These are phyloP conservation scores for Jamesozyma lodderae DNA, from an alignment of 805 yeast genomes.

Conservation along the genomic window DNA sequence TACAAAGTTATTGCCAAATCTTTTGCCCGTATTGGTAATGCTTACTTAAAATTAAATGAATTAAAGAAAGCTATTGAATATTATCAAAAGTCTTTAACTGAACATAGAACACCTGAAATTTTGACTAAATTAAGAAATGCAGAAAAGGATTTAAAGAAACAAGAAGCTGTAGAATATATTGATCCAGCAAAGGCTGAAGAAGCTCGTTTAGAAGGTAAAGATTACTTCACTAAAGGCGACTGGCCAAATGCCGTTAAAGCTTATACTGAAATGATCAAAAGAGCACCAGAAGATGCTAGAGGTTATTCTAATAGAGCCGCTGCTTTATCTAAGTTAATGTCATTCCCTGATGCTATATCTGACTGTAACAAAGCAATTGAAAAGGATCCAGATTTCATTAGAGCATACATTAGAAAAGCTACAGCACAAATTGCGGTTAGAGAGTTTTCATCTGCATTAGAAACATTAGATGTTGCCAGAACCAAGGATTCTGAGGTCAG, in stretches of 20 bases:
- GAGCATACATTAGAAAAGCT: constrained; percentile 96
- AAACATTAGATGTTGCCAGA: constrained; percentile 73
- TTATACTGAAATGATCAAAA: constrained; percentile 89
- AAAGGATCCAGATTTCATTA: constrained; percentile 78
- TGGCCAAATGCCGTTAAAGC: constrained; percentile 96
- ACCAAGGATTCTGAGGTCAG: constrained; percentile 56
- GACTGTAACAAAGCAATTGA: constrained; percentile 88
- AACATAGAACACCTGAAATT: constrained; percentile 93
- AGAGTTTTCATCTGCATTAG: constrained; percentile 74
- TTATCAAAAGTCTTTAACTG: constrained; percentile 89
- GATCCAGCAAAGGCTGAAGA: constrained; percentile 91
- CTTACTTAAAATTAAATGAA: constrained; percentile 68
- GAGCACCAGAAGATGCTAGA: constrained; percentile 95
- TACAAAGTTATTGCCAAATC: constrained; percentile 88
- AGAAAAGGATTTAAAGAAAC: constrained; percentile 74
- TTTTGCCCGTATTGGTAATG: constrained; percentile 81
- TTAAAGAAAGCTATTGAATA: constrained; percentile 61
- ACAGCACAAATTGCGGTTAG: constrained; percentile 85
- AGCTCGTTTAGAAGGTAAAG: constrained; percentile 90
- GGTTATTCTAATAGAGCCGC: constrained; percentile 99
- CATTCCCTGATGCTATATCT: constrained; percentile 91
- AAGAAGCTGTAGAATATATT: constrained; percentile 69
- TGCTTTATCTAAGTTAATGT: constrained; percentile 84
- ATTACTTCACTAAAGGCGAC: constrained; percentile 77
- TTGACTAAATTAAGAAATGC: constrained; percentile 77